Base-by-base conservation (phyloP, 495 filamentous ascomycete species). In the Geoglossum glabrum region DNA sequence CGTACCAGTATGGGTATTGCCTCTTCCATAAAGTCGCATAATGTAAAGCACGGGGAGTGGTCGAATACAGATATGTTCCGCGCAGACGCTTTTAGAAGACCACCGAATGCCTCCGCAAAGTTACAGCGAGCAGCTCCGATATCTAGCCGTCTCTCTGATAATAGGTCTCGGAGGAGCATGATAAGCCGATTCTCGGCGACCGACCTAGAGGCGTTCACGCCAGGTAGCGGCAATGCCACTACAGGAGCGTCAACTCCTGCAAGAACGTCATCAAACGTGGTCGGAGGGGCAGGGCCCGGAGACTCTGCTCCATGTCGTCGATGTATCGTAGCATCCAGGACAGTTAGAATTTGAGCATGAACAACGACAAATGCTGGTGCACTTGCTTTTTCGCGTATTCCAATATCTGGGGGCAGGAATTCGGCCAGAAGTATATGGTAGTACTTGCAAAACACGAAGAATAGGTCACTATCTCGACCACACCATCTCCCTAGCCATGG, bases 141-240 rank as follows among this genome's bases (percentile, higher is more conserved):
- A 30, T 23, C 57, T 27, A 66, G 58, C 62, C 64, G 43, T n/a
- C 77, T 71, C 57, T 86, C 84, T 0, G 83, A 82, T 36, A 98
- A 73, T 58, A 95, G 79, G 64, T 98, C 89, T 63, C 87, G 82
- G 19, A 96, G 75, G 26, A 96, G 72, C 63, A 95, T 83, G 54
- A 98, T 79, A 55, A 96, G 68, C 28, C 90, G 83, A 60, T 96
- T 95, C 66, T 97, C 92, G 1, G 83, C 83, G 89, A 97, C 96
- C 8, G 79, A 80, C 43, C 85, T 81, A 56, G 85, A 74, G 30
- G 80, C 76, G 66, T 92, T 95, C 25, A 71, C 74, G 19, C 72
- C 71, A 23, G 82, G 74, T 56, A 86, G 65, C 5, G 85, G 80
- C 57, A 95, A 68, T 23, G 84, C 70, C 17, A 82, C 74, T 25